A percentile compares a stretch with the other conserved stretches of the same genome.
phyloP scores from a whole-genome alignment of 2,329 filamentous ascomycete genomes.

The Colletotrichum sidae region DNA sequence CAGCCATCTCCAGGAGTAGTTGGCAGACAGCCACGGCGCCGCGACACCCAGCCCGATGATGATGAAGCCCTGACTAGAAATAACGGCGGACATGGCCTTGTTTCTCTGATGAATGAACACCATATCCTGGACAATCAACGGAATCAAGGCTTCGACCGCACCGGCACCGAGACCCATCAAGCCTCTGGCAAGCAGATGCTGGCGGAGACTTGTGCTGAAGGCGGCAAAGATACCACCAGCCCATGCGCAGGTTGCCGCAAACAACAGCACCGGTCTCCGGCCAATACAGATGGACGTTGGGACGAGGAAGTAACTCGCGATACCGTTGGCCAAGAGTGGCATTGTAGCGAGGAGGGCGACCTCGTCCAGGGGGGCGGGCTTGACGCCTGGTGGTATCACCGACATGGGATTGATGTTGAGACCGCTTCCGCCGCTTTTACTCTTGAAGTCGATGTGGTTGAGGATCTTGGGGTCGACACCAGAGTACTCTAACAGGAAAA shows the following conservation, averaged over 20 bases:
- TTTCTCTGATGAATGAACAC: conserved; percentile 52
- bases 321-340: conserved; percentile 49
- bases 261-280: conserved; percentile 48
- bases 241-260: conserved; percentile 47
- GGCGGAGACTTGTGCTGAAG: conserved; percentile 43
- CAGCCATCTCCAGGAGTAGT: conserved; percentile 48
- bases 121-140: conserved; percentile 52
- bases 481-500: conserved; percentile 49
- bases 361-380: conserved; percentile 44
- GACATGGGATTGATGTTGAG: conserved; percentile 42
- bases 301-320: conserved; percentile 49
- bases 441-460: conserved; percentile 39
- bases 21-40: conserved; percentile 45
- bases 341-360: conserved; percentile 47
- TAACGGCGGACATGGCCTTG: conserved; percentile 46
- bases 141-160: conserved; percentile 49
- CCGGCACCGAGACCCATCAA: conserved; percentile 50
- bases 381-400: conserved; percentile 38
- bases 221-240: conserved; percentile 50
- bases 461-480: conserved; percentile 45
- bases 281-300: conserved; percentile 51
- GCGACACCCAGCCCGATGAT: conserved; percentile 44
- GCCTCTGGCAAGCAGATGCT: conserved; percentile 46
- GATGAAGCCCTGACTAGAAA: conserved; percentile 45
- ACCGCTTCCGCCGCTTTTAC: conserved; percentile 38